Evolutionary conservation across 176 grass and related monocot genomes (phyloP), one percentile per base, ranked within the genome.

Genomic region (Oryza meridionalis): DNA sequence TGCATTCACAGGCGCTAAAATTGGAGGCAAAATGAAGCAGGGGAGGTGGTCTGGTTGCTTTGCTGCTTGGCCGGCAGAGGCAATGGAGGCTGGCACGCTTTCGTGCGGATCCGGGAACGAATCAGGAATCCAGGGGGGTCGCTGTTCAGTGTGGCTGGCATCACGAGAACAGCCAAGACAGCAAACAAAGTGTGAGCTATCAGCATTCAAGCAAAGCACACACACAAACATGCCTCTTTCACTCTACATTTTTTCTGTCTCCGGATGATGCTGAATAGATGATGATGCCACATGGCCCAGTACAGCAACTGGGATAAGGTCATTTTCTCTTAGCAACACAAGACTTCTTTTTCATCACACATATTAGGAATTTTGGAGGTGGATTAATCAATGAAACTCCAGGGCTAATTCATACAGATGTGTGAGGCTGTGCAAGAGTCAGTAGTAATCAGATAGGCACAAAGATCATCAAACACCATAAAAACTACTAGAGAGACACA

Each of bases 131-230:
- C 53, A 58, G 53, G 38, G 38, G 53, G 53, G 19, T 58, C 19
- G 38, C 87, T 15, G 70, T 21, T 85, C 66, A 49, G 19, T 61
- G 24, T 24, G 38, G 55, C 13, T 49, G 37, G 78, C 63, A 46
- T 6, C 31, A 58, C 53, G 1, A 58, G n/a, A 7, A n/a, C 14
- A 58, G 53, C 53, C 53, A 58, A 58, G 53, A 68, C 11, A 22
- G 35, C 45, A 32, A 77, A 32, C 63, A 24, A 69, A 68, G 21
- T 43, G 72, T 62, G 43, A 77, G 21, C 50, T 14, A n/a, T 50
- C 50, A 38, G 12, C 63, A 46, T 4, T 4, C 51, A 19, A 19
- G n/a, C 58, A 62, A 62, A 31, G 29, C 29, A 3, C 29, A 8
- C 19, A n/a, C 58, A 24, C 21, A 62, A 62, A n/a, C 21, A 2